Evolutionary conservation across 768 basidiomycete species (phyloP), one percentile per base, ranked within the genome.

Genomic region (Pisolithus albus): DNA sequence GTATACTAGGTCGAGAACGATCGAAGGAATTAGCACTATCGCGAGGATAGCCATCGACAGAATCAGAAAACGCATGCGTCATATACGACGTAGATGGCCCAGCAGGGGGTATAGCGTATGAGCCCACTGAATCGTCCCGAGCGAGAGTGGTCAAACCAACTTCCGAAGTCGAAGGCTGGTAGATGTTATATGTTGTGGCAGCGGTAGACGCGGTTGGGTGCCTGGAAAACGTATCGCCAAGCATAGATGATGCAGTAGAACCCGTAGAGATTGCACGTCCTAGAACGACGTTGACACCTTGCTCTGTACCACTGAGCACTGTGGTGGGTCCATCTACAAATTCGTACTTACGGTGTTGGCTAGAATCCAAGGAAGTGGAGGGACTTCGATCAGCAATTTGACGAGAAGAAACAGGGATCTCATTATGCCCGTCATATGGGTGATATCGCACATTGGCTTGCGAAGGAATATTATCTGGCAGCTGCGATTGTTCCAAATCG

Each of bases 221-320:
- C 24, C 67, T 57, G 24, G 53, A 58, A 18, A 67, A 52, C 10
- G 58, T 40, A 40, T 60, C 60, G 13, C 65, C 57, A 32, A 49
- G 61, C 18, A 56, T 52, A 5, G 67, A 67, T 5, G 66, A 67
- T 11, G 49, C 41, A 2, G 67, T 67, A 15, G 66, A 67, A 21
- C 56, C 63, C 26, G 53, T 59, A 16, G 66, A 67, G 13, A 56
- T 56, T n/a, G 67, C 59, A 48, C 66, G 67, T 7, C 51, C 66
- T 1, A 67, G 23, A 7, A 32, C 26, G 13, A 26, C 57, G 3
- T 65, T 59, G 7, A 50, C 7, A 26, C 51, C 67, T 65, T 52
- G 51, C 38, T 42, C 46, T 41, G 21, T 18, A 36, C 38, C 11
- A 13, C 47, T 4, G 9, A 46, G 63, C 44, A 61, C 51, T 16